Evolutionary conservation across 23 red algal genomes (phyloP), one percentile per base, ranked within the genome.

Genomic region (Pyropia haitanensis): DNA sequence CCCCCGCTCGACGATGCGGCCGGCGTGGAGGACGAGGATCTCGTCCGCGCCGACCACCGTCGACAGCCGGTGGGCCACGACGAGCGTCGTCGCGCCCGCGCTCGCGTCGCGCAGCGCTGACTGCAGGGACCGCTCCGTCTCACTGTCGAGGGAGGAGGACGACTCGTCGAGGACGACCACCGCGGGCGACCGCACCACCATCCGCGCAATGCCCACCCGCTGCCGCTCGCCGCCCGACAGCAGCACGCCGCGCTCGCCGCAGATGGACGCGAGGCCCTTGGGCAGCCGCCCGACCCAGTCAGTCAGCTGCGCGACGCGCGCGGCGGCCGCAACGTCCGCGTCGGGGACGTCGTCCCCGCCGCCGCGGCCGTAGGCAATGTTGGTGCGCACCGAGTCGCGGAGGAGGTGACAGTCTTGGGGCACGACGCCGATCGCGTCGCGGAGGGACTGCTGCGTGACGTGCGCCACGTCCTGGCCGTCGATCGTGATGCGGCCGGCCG

Each of bases 21-120:
- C 91, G 32, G 58, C 74, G 39, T 66, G 68, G 33, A 95, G 26
- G 2, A 96, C 84, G 15, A 85, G 68, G 51, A 96, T 96, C 59
- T 96, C 82, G 68, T 89, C 83, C 24, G 84, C 92, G 39, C 80
- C 61, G 57, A 88, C 72, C 12, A 90, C 51, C 0, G 92, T 90
- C 22, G 85, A 88, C n/a, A 90, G 55, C 48, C 85, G 80, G 73
- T 91, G 93, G 16, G 84, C 93, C 26, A 96, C 73, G 9, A 83
- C 76, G 30, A 96, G 48, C 17, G 93, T 89, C 33, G 85, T 96
- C 29, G 81, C 63, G 48, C 65, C 72, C 32, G 54, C 29, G 63
- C 77, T 79, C 16, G 86, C 62, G 55, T 85, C 61, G 17, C 56
- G 65, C 14, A 96, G 56, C 34, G 75, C 80, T 17, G 59, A 52